phyloP scores from a whole-genome alignment of 495 filamentous ascomycete species.

The Polyplosphaeria fusca region DNA sequence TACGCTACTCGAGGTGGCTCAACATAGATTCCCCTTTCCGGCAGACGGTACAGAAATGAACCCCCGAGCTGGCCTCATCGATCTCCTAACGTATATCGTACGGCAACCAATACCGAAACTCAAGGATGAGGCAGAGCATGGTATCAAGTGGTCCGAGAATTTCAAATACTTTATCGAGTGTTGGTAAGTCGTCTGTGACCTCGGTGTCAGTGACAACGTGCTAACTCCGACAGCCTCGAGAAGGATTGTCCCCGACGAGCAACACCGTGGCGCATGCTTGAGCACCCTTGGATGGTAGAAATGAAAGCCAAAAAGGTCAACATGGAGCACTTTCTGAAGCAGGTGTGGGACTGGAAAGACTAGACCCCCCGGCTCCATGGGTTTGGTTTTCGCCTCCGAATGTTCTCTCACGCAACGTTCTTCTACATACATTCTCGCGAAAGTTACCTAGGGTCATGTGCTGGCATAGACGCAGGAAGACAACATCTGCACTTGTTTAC shows the following conservation, averaged over 20 bases:
- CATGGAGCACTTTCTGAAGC: slow-evolving; percentile 84
- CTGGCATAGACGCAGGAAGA: slow-evolving; percentile 32
- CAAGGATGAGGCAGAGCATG: slow-evolving; percentile 80
- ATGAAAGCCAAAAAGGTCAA: slow-evolving; percentile 95
- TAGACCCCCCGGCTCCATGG: slow-evolving; percentile 9
- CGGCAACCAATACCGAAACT: slow-evolving; percentile 92
- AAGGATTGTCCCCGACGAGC: slow-evolving; percentile 86
- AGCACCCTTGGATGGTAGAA: slow-evolving; percentile 97
- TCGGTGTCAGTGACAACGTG: background rate
- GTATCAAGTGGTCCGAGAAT: slow-evolving; percentile 87
- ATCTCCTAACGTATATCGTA: slow-evolving; percentile 95
- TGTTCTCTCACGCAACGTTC: slow-evolving; percentile 9
- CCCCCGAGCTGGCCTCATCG: slow-evolving; percentile 82
- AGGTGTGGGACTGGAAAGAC: slow-evolving; percentile 92
- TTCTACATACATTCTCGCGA: slow-evolving; percentile 19
- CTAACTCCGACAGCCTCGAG: slow-evolving; percentile 64
- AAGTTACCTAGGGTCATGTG: slow-evolving; percentile 29
- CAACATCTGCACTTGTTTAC: slow-evolving; percentile 10
- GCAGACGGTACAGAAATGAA: slow-evolving; percentile 92
- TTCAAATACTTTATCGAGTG: slow-evolving; percentile 99
- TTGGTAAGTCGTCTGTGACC: slow-evolving; percentile 76
- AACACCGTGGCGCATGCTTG: slow-evolving; percentile 96
- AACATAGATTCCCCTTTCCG: slow-evolving; percentile 96
- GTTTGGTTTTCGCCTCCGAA: background rate
- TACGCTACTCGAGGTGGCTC: slow-evolving; percentile 92